Percentiles rank a stretch among this genome's conserved stretches.
Conservation (phyloP, 202 grass and related monocot genomes). For the Bolboschoenoplectus hybrid region DNA sequence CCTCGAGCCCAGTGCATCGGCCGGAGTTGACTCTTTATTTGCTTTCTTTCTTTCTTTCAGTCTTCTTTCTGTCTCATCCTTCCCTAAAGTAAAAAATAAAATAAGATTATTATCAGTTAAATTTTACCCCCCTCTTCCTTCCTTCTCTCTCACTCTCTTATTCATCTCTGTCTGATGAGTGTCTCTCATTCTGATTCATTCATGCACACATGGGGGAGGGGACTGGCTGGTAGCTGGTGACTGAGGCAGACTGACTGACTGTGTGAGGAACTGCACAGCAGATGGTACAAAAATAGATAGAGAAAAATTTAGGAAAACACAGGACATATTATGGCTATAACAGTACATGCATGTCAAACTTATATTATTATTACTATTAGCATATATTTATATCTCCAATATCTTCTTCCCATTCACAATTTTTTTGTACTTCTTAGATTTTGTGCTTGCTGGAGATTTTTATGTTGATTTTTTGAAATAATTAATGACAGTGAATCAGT, state of each 20-base stretch:
- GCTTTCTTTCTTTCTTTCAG: slow-evolving; percentile 73
- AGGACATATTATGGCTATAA: slow-evolving; percentile 11
- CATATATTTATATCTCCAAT: not conserved
- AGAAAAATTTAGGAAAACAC: not conserved
- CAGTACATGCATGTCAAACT: not conserved
- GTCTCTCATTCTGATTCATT: slow-evolving; percentile 8
- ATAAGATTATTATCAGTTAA: not conserved
- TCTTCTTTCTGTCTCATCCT: slow-evolving; percentile 86
- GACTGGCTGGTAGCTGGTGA: not conserved
- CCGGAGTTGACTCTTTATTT: slow-evolving; percentile 90
- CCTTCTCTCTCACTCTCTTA: not conserved
- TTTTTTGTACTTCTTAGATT: not conserved
- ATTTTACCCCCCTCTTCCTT: not conserved
- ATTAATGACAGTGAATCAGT: too few relatives aligned
- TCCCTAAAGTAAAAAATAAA: slow-evolving; percentile 16
- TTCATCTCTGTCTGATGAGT: not conserved
- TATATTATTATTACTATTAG: not conserved
- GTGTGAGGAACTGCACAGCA: not conserved
- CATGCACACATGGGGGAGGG: slow-evolving; percentile 33
- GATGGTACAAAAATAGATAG: slow-evolving; percentile 25
- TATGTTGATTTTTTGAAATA: not conserved
- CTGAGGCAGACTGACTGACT: slow-evolving; percentile 25
- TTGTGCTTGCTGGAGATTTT: not conserved
- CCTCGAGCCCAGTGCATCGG: slow-evolving; percentile 90
- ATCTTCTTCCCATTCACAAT: not conserved